Evolutionary conservation across 257 asterid species (phyloP).

Genomic region (Rauvolfia tetraphylla): DNA sequence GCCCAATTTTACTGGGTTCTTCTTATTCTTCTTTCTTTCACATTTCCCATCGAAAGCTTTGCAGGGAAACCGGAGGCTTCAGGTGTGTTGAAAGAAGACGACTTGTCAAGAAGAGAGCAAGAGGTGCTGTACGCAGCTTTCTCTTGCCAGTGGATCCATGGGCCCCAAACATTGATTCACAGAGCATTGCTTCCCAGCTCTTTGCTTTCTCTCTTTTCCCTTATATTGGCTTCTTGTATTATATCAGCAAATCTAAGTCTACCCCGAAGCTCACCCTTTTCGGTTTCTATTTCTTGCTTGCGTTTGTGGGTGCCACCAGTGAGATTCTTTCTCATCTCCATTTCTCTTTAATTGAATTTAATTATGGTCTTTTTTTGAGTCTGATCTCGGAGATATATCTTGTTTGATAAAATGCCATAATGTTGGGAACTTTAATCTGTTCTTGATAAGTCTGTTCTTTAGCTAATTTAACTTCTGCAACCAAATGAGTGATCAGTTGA

Average conservation of each 20-base stretch:
- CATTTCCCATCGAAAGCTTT: constrained; percentile 16
- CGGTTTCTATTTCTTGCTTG: constrained; percentile 92
- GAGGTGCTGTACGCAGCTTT: constrained; percentile 38
- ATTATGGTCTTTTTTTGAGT: background rate
- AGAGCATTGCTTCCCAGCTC: constrained; percentile 81
- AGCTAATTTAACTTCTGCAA: background rate
- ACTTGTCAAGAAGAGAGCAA: constrained; percentile 21
- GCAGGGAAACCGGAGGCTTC: constrained; percentile 4
- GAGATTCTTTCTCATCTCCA: constrained; percentile 23
- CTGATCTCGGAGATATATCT: background rate
- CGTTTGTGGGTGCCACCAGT: constrained; percentile 90
- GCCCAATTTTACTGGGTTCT: constrained; percentile 26
- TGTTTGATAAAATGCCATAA: constrained; percentile 1
- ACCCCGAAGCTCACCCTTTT: constrained; percentile 91
- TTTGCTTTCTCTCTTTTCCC: constrained; percentile 87
- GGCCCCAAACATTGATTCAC: constrained; percentile 81
- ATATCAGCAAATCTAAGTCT: constrained; percentile 77
- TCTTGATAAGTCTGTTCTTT: background rate
- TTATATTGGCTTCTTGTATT: constrained; percentile 79
- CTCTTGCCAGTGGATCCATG: constrained; percentile 87
- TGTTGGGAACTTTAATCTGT: background rate
- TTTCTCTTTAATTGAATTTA: constrained; percentile 4
- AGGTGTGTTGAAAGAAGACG: constrained; percentile 16
- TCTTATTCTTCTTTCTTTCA: constrained; percentile 20
- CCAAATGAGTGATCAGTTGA: background rate